Conservation (phyloP, 2,329 filamentous ascomycete genomes). For the Colletotrichum acutatum region DNA sequence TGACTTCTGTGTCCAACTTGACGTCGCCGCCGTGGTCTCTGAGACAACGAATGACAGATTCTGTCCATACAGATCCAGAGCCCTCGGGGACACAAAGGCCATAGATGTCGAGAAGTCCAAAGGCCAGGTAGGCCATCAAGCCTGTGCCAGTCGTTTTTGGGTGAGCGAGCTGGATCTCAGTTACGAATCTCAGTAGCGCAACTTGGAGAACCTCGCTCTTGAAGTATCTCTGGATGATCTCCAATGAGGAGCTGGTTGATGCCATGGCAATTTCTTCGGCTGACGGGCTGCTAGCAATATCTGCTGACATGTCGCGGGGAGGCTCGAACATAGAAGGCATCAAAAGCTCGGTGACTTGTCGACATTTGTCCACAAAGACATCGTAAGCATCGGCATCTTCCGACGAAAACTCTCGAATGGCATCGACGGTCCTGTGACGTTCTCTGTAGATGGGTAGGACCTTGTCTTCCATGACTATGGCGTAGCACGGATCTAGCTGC, state of each 20-base stretch:
- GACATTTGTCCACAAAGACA: neutral
- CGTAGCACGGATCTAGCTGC: conserved; percentile 5
- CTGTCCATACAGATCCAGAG: neutral
- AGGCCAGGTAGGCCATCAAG: conserved; percentile 10
- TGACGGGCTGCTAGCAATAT: neutral
- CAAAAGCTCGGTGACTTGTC: conserved; percentile 8
- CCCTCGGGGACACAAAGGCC: neutral
- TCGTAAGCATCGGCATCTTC: neutral
- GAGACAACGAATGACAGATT: neutral
- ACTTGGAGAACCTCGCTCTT: neutral
- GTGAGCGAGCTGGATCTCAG: conserved; percentile 10
- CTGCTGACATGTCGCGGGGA: neutral
- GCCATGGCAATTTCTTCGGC: neutral
- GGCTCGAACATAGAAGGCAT: conserved; percentile 14
- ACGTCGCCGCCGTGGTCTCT: neutral
- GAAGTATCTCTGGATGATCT: neutral
- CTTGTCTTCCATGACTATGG: neutral
- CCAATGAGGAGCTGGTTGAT: neutral
- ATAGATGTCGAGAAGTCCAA: conserved; percentile 9
- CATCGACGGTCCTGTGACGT: neutral
- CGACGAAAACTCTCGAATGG: neutral
- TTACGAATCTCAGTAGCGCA: neutral
- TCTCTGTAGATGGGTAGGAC: neutral
- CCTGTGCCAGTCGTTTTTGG: conserved; percentile 2
- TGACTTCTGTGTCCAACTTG: neutral